These are phyloP conservation scores for Epichloe baconii DNA, from an alignment of 2,329 filamentous ascomycete genomes.

Conservation along the genomic window DNA sequence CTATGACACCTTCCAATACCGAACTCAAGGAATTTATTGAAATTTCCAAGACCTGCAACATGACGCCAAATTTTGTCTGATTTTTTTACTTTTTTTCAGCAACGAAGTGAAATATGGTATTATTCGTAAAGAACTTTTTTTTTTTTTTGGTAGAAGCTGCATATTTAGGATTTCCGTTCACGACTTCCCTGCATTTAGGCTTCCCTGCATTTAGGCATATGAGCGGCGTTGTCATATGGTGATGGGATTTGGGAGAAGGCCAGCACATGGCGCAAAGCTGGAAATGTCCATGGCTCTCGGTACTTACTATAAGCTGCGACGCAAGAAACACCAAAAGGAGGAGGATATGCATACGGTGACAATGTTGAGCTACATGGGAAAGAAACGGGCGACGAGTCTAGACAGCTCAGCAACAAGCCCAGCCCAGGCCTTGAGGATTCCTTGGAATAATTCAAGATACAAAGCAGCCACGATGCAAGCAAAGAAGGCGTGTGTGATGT, in stretches of 20 bases:
- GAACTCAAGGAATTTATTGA: slow-evolving; percentile 77
- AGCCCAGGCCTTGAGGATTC: neutral
- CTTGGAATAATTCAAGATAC: neutral
- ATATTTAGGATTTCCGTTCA: neutral
- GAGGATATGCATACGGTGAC: neutral
- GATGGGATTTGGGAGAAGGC: neutral
- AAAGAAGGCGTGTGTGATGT: too few species aligned
- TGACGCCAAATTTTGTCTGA: neutral
- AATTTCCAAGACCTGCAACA: neutral
- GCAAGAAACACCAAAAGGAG: neutral
- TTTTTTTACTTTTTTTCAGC: neutral
- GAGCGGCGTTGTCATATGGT: slow-evolving; percentile 3
- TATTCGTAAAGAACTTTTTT: neutral
- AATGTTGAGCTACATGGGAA: neutral
- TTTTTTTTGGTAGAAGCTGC: neutral
- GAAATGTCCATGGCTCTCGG: neutral
- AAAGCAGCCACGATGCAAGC: too few species aligned
- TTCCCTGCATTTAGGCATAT: slow-evolving; percentile 5
- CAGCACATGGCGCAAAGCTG: neutral
- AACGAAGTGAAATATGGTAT: neutral
- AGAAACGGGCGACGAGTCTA: neutral
- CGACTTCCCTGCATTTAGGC: slow-evolving; percentile 3
- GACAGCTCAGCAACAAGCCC: too few species aligned
- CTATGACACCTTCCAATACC: slow-evolving; percentile 79
- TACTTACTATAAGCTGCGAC: neutral